Evolutionary conservation across 2,329 filamentous ascomycete species (phyloP).

Genomic region (Fusarium euwallaceae): DNA sequence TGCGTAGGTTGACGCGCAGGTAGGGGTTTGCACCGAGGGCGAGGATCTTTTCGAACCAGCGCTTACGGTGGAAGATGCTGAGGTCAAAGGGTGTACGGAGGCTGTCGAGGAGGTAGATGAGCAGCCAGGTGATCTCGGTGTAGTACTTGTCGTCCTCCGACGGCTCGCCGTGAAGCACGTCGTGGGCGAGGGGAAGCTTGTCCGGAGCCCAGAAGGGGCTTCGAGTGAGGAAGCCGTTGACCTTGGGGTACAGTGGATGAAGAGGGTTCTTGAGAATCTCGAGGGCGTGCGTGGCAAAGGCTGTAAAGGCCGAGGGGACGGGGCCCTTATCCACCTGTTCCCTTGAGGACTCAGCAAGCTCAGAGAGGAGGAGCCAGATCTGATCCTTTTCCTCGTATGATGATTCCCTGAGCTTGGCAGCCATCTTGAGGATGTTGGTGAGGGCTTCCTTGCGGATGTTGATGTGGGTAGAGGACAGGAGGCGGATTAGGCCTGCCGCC

Average conservation of each 20-base stretch:
- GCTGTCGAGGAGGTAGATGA: constrained; percentile 77
- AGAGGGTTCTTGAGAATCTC: constrained; percentile 80
- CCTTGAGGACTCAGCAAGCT: constrained; percentile 81
- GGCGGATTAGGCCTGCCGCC: constrained; percentile 76
- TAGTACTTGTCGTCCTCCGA: constrained; percentile 80
- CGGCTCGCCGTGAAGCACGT: constrained; percentile 74
- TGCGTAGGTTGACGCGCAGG: constrained; percentile 69
- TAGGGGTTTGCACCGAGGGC: constrained; percentile 77
- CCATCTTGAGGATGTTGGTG: constrained; percentile 75
- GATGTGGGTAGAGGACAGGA: constrained; percentile 80
- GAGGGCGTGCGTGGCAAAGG: constrained; percentile 80
- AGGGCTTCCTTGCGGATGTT: constrained; percentile 85
- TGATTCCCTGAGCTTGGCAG: constrained; percentile 73
- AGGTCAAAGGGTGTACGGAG: constrained; percentile 72
- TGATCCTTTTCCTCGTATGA: constrained; percentile 82
- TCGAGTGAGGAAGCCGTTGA: constrained; percentile 86
- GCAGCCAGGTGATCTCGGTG: constrained; percentile 80
- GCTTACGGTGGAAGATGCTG: constrained; percentile 70
- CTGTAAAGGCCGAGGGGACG: constrained; percentile 79
- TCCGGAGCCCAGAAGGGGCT: constrained; percentile 82
- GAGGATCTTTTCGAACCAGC: constrained; percentile 81
- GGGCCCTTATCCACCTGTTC: constrained; percentile 66
- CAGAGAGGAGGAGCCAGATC: constrained; percentile 82
- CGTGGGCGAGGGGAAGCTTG: constrained; percentile 77
- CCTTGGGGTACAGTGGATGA: constrained; percentile 86